phyloP scores from a whole-genome alignment of 305 asterid species.

The Salvia sclarea region DNA sequence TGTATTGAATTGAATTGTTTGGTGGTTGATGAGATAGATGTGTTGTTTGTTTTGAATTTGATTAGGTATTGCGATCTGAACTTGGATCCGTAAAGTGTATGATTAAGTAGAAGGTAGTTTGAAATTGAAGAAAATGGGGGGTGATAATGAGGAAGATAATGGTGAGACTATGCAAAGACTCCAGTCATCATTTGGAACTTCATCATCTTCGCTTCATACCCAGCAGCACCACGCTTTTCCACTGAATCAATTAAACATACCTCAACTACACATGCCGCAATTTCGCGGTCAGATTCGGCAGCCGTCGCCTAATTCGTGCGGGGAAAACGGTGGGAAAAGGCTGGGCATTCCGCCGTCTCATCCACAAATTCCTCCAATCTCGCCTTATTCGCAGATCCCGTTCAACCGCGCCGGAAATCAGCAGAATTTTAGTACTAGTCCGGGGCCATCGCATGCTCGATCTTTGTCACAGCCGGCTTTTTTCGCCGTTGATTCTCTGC shows the following conservation, averaged over 20 bases:
- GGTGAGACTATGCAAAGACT: slow-evolving; percentile 51
- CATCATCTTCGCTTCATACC: slow-evolving; percentile 59
- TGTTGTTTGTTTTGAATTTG: neutral
- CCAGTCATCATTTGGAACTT: slow-evolving; percentile 70
- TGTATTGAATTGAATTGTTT: slow-evolving; percentile 5
- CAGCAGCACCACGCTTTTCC: slow-evolving; percentile 44
- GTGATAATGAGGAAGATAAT: slow-evolving; percentile 57
- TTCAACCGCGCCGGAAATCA: slow-evolving; percentile 49
- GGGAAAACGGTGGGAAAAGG: slow-evolving; percentile 55
- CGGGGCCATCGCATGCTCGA: slow-evolving; percentile 65
- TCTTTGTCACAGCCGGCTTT: slow-evolving; percentile 78
- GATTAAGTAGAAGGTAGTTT: slow-evolving; percentile 8
- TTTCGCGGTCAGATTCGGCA: slow-evolving; percentile 65
- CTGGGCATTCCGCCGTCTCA: slow-evolving; percentile 84
- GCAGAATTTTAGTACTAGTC: slow-evolving; percentile 53
- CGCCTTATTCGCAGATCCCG: slow-evolving; percentile 80
- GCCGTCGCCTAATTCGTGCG: slow-evolving; percentile 52
- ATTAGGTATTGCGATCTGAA: slow-evolving; percentile 38
- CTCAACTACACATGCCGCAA: slow-evolving; percentile 56
- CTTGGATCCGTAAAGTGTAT: slow-evolving; percentile 3
- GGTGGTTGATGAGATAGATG: slow-evolving; percentile 10
- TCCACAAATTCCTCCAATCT: slow-evolving; percentile 76
- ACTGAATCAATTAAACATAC: slow-evolving; percentile 59
- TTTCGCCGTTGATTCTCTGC: slow-evolving; percentile 75
- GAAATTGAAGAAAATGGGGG: slow-evolving; percentile 51